Evolutionary conservation across 129 eudicot species (phyloP), one percentile per base, ranked within the genome.

Genomic region (Dittrichia graveolens): DNA sequence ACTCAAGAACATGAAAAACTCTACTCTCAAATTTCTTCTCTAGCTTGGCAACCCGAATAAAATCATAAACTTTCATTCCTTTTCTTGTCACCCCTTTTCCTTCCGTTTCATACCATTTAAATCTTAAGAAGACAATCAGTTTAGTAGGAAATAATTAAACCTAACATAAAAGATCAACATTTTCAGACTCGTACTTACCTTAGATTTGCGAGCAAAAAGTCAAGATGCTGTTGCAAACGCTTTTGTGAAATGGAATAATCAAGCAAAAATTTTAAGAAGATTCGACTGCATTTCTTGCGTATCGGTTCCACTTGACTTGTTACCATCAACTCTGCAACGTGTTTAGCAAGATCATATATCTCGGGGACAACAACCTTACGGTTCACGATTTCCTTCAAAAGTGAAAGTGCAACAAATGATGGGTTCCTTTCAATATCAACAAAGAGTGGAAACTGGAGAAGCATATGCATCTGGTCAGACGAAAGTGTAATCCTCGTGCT

Each of bases 401-500:
- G 85, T 31, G 98, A 90, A 72, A 93, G 95, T 19, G 95, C 96
- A 52, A 87, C 75, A 59, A 67, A 64, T 0, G 98, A 82, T 7
- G 98, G 95, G 68, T 84, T 90, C 44, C 85, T 82, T 82, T 88
- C 96, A 6, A 93, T 85, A 72, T 93, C 98, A 53, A 84, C 84
- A 77, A 93, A 93, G 2, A 87, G 7, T 4, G 98, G 86, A 76
- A 93, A 93, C 39, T 93, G 95, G 49, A 93, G 80, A 76, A 93
- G 73, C 95, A 93, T 79, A 19, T 84, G 96, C 82, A 88, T 69
- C 60, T 93, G 98, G 34, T 83, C 92, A 11, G 83, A 9, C n/a
- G 96, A 84, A 72, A 93, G 95, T 8, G 87, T 83, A 52, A 87
- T 61, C 6, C 75, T 79, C 0, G 92, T 80, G 79, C 90, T 83